Conservation (phyloP, 2,329 filamentous ascomycete species). For the Camillea tinctor region DNA sequence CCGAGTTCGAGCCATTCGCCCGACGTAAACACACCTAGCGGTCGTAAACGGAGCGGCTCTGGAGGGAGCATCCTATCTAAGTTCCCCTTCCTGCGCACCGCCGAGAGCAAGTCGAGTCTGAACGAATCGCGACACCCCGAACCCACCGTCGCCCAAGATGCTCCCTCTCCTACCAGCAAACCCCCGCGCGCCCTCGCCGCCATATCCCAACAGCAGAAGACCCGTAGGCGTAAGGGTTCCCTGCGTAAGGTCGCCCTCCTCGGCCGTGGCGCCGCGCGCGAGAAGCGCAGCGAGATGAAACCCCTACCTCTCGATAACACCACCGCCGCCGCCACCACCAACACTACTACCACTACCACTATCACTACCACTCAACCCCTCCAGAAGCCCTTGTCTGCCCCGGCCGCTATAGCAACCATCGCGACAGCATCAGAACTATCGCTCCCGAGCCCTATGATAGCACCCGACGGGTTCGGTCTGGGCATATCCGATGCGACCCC, state of each 20-base stretch:
- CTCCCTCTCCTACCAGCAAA: slow-evolving; percentile 12
- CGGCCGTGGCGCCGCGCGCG: slow-evolving; percentile 67
- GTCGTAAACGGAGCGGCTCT: slow-evolving; percentile 56
- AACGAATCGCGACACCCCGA: slow-evolving; percentile 27
- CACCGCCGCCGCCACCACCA: slow-evolving; percentile 7
- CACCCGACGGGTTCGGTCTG: slow-evolving; percentile 41
- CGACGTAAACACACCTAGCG: slow-evolving; percentile 22
- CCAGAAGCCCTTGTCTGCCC: slow-evolving; percentile 2
- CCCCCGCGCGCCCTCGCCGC: slow-evolving; percentile 33
- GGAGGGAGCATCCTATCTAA: slow-evolving; percentile 64
- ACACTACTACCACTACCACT: slow-evolving; percentile 31
- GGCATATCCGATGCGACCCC: slow-evolving; percentile 47
- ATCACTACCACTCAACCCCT: slow-evolving; percentile 5
- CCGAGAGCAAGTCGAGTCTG: slow-evolving; percentile 30
- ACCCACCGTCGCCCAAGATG: slow-evolving; percentile 13
- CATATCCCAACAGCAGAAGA: slow-evolving; percentile 46
- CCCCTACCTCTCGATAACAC: slow-evolving; percentile 43
- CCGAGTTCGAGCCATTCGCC: slow-evolving; percentile 9
- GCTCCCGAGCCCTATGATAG: slow-evolving; percentile 4
- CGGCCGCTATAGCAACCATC: too few relatives aligned
- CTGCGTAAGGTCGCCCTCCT: slow-evolving; percentile 83
- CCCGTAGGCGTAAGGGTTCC: slow-evolving; percentile 75
- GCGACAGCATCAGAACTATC: slow-evolving; percentile 6
- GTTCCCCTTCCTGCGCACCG: slow-evolving; percentile 64
- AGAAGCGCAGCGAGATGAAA: slow-evolving; percentile 50